These are phyloP conservation scores for Microcos paniculata DNA, from an alignment of 345 rosid genomes.

Conservation along the genomic window DNA sequence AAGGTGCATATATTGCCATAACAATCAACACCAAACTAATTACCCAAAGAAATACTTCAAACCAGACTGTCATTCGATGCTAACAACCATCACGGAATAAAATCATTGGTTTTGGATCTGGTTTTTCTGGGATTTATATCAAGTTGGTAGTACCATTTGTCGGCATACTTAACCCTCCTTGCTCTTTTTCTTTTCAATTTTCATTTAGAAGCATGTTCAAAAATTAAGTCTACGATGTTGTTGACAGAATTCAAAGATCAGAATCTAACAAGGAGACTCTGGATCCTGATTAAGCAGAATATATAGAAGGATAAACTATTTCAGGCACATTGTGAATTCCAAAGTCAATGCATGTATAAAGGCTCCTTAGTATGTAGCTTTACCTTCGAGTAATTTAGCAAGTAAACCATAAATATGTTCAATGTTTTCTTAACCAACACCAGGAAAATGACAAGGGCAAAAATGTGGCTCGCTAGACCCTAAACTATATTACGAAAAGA, in stretches of 20 bases:
- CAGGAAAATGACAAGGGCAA: not conserved
- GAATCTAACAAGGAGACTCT: not conserved
- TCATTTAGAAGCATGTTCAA: not conserved
- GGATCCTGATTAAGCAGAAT: not conserved
- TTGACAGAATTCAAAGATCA: not conserved
- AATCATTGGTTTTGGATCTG: not conserved
- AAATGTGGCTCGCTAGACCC: not conserved
- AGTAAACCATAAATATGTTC: not conserved
- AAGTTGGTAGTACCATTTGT: not conserved
- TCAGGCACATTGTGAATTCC: not conserved
- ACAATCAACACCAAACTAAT: not conserved
- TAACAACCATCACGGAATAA: not conserved
- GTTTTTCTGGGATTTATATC: not conserved
- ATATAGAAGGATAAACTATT: not conserved
- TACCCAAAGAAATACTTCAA: not conserved
- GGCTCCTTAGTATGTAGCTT: not conserved
- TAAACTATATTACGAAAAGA: not conserved
- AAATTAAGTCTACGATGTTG: not conserved
- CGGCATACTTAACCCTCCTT: not conserved
- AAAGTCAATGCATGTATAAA: not conserved
- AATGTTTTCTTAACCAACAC: not conserved
- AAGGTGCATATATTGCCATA: not conserved
- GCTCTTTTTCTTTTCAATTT: not conserved
- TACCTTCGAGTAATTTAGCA: not conserved
- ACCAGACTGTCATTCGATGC: not conserved